These are phyloP conservation scores for Baorangia bicolor DNA, from an alignment of 768 basidiomycete genomes.

Conservation along the genomic window DNA sequence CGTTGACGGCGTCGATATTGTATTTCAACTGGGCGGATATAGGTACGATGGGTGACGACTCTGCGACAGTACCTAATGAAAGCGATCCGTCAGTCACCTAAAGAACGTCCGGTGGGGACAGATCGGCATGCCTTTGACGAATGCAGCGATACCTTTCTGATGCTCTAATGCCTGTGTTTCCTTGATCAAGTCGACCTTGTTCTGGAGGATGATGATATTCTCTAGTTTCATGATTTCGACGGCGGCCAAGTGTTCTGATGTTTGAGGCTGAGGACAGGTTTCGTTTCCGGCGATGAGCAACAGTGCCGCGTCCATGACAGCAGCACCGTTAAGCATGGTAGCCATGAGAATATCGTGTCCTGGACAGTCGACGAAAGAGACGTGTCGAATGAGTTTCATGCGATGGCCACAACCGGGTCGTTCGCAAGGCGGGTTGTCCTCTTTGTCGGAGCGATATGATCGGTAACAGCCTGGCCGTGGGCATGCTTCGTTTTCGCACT, in stretches of 20 bases:
- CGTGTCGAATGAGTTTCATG: constrained; percentile 93
- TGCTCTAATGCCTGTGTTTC: constrained; percentile 93
- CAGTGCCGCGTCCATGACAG: constrained; percentile 98
- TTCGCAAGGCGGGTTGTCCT: constrained; percentile 91
- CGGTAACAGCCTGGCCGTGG: constrained; percentile 93
- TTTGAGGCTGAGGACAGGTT: constrained; percentile 98
- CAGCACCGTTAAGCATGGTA: constrained; percentile 99
- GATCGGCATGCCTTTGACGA: constrained; percentile 77
- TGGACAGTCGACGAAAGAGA: constrained; percentile 97
- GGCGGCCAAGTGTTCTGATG: constrained; percentile 96
- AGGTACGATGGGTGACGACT: constrained; percentile 96
- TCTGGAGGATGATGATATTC: constrained; percentile 96
- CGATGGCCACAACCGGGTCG: constrained; percentile 85
- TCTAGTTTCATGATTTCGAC: constrained; percentile 99
- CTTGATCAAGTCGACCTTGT: constrained; percentile 98
- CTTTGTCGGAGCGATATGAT: constrained; percentile 92
- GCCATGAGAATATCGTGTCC: constrained; percentile 99
- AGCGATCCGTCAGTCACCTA: neutral
- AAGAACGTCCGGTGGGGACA: neutral
- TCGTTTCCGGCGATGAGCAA: constrained; percentile 97
- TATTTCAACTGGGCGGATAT: constrained; percentile 99
- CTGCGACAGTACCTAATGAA: constrained; percentile 87
- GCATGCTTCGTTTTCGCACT: constrained; percentile 92
- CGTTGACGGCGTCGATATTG: constrained; percentile 99
- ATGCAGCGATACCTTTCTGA: constrained; percentile 91